phyloP scores from a whole-genome alignment of 2,329 filamentous ascomycete species.

The Cryphonectria parasitica region DNA sequence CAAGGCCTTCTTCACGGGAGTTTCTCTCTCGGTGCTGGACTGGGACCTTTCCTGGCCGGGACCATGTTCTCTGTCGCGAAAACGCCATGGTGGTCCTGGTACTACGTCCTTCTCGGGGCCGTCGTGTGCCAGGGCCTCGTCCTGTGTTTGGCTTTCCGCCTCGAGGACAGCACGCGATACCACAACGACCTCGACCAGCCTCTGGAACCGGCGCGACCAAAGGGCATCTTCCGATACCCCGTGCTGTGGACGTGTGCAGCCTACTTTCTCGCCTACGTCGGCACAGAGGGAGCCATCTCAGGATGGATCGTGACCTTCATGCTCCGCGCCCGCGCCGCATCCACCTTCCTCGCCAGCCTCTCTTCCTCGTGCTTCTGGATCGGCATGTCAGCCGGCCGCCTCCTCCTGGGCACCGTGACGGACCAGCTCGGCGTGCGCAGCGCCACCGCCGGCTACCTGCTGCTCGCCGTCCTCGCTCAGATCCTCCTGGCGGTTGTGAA shows the following conservation, averaged over 20 bases:
- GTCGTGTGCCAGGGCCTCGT: constrained; percentile 27
- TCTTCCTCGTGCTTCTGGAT: constrained; percentile 49
- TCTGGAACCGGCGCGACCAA: constrained; percentile 4
- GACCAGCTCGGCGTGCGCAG: constrained; percentile 37
- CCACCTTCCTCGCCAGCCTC: constrained; percentile 42
- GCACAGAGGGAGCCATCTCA: constrained; percentile 48
- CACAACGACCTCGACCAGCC: constrained; percentile 27
- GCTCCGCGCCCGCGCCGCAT: constrained; percentile 43
- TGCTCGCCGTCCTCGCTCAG: constrained; percentile 31
- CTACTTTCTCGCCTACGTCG: constrained; percentile 49
- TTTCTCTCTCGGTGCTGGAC: constrained; percentile 43
- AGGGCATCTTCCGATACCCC: constrained; percentile 38
- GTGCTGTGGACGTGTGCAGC: constrained; percentile 47
- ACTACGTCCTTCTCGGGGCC: constrained; percentile 41
- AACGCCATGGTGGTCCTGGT: constrained; percentile 44
- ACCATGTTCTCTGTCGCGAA: constrained; percentile 36
- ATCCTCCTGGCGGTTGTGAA: constrained; percentile 31
- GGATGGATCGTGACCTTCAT: constrained; percentile 53
- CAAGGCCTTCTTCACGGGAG: constrained; percentile 47
- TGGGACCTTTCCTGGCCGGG: constrained; percentile 42
- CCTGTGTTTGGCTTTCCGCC: constrained; percentile 43
- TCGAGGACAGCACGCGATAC: constrained; percentile 40
- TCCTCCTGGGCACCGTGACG: constrained; percentile 39
- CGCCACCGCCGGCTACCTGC: constrained; percentile 36
- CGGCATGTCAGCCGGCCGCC: constrained; percentile 47